These are phyloP conservation scores for Ceriops tagal DNA, from an alignment of 345 rosid genomes.

Conservation along the genomic window DNA sequence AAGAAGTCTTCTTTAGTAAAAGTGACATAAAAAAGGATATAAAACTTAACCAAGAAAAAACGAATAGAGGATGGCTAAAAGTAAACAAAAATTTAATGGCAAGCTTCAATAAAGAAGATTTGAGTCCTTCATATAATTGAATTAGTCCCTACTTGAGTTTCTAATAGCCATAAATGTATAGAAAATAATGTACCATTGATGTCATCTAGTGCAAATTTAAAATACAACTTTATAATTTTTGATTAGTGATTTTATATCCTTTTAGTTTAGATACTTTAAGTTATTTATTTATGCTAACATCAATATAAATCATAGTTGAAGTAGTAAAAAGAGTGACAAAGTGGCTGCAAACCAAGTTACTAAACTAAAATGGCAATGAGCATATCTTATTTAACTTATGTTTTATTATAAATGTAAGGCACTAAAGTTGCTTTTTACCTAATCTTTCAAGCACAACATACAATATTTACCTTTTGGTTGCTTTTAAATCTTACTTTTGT, in stretches of 20 bases:
- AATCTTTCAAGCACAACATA: no score
- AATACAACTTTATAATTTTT: not conserved
- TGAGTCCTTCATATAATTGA: not conserved
- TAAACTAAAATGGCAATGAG: conserved; percentile 38
- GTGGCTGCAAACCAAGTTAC: conserved; percentile 27
- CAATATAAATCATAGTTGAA: conserved; percentile 45
- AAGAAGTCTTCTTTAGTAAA: conserved; percentile 80
- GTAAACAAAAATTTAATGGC: conserved; percentile 81
- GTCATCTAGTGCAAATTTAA: no score
- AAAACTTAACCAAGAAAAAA: conserved; percentile 72
- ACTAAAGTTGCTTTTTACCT: not conserved
- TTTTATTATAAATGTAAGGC: not conserved
- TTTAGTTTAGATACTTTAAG: not conserved
- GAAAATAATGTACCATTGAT: no score
- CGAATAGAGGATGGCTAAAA: conserved; percentile 94
- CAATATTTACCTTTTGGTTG: no score
- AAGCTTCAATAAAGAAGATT: no score
- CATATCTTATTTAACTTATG: conserved; percentile 1
- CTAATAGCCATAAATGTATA: not conserved
- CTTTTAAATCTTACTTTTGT: no score
- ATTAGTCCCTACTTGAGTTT: not conserved
- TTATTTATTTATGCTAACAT: conserved; percentile 8
- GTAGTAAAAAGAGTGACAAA: conserved; percentile 47
- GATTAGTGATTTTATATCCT: not conserved
- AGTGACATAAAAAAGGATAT: conserved; percentile 78